These are phyloP conservation scores for Pythium chondricola DNA, from an alignment of 352 stramenopile genomes.

Conservation along the genomic window DNA sequence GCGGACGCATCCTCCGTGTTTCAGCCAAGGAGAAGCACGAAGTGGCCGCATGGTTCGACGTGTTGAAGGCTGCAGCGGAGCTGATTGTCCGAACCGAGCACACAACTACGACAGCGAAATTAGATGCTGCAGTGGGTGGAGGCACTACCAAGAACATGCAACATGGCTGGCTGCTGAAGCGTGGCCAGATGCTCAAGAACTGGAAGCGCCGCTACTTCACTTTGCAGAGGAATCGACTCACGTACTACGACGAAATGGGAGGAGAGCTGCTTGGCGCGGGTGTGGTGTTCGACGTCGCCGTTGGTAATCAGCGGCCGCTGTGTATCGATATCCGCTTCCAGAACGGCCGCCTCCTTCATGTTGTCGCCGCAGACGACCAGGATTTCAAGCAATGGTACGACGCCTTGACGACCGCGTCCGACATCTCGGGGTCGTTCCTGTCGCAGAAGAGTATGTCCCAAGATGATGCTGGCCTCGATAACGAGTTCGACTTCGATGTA, in stretches of 20 bases:
- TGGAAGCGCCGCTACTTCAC: constrained; percentile 83
- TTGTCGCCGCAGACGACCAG: constrained; percentile 48
- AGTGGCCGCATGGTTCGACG: constrained; percentile 44
- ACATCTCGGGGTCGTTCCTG: constrained; percentile 59
- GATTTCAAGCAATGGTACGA: constrained; percentile 52
- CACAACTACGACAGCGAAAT: background rate
- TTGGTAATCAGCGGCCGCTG: constrained; percentile 51
- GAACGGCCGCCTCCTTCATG: constrained; percentile 60
- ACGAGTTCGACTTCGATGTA: constrained; percentile 48
- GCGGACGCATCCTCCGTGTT: constrained; percentile 41
- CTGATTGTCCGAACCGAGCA: background rate
- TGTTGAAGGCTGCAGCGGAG: constrained; percentile 16
- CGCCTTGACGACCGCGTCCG: constrained; percentile 42
- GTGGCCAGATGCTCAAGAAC: constrained; percentile 74
- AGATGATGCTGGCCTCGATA: constrained; percentile 24
- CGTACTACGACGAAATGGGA: constrained; percentile 38
- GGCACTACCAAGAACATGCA: background rate
- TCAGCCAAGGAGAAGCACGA: constrained; percentile 35
- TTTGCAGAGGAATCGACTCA: constrained; percentile 52
- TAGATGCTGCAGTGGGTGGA: background rate
- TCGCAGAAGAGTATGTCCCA: constrained; percentile 27
- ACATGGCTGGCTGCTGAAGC: constrained; percentile 72
- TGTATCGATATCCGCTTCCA: constrained; percentile 69
- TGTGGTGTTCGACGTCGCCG: constrained; percentile 56
- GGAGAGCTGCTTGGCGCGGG: constrained; percentile 49